Conservation (phyloP, 352 stramenopile genomes). For the Peronospora tabacina region DNA sequence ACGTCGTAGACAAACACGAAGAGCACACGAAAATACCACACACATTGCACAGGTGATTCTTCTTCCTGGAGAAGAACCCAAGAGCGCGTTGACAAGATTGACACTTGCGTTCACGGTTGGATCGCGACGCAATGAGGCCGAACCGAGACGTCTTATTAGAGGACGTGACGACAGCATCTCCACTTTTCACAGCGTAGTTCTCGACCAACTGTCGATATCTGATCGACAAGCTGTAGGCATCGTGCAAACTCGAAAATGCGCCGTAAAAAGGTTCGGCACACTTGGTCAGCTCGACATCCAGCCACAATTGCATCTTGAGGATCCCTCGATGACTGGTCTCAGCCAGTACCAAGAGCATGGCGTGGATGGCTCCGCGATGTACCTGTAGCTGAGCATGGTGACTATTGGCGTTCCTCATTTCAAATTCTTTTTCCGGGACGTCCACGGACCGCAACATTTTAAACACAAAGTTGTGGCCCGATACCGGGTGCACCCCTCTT, state of each 20-base stretch:
- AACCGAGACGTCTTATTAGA: conserved; percentile 27
- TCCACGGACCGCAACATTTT: conserved; percentile 56
- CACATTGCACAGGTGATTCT: conserved; percentile 53
- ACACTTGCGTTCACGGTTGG: conserved; percentile 46
- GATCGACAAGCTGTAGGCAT: conserved; percentile 59
- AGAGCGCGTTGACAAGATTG: conserved; percentile 58
- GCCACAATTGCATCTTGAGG: conserved; percentile 66
- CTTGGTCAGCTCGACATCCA: conserved; percentile 55
- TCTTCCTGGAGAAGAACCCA: conserved; percentile 51
- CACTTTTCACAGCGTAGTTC: conserved; percentile 30
- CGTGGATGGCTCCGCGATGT: conserved; percentile 48
- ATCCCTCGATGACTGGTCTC: conserved; percentile 49
- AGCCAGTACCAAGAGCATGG: conserved; percentile 49
- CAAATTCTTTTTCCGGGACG: conserved; percentile 37
- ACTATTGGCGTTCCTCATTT: conserved; percentile 36
- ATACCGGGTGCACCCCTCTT: conserved; percentile 36
- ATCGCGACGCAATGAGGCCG: conserved; percentile 23
- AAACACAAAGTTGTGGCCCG: conserved; percentile 44
- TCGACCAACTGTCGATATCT: conserved; percentile 58
- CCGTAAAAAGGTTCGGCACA: conserved; percentile 44
- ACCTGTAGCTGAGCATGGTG: conserved; percentile 39
- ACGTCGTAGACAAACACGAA: conserved; percentile 49
- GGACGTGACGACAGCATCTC: conserved; percentile 20
- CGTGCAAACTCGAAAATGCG: conserved; percentile 52
- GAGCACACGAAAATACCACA: conserved; percentile 58